Conservation (phyloP, 331 rosid genomes). For the Telfairia occidentalis region DNA sequence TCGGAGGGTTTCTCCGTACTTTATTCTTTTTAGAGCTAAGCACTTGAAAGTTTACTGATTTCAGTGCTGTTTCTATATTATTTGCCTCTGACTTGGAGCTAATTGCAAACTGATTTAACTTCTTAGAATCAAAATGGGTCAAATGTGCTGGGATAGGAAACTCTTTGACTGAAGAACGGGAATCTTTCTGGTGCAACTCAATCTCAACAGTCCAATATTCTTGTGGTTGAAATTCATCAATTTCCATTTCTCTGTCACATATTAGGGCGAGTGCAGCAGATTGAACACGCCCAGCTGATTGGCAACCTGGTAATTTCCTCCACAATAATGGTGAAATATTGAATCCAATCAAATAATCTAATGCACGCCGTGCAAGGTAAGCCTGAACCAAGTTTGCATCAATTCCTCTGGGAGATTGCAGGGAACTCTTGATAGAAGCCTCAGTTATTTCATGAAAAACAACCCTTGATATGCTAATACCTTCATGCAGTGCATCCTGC, state of each 20-base stretch:
- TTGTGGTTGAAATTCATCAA: slow-evolving; percentile 61
- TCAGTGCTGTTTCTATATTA: slow-evolving; percentile 37
- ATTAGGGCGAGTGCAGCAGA: slow-evolving; percentile 91
- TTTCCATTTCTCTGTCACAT: slow-evolving; percentile 91
- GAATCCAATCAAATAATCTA: slow-evolving; percentile 97
- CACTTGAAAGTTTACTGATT: slow-evolving; percentile 40
- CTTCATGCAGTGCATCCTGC: slow-evolving; percentile 64
- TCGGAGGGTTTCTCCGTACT: slow-evolving; percentile 70
- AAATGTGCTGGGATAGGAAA: slow-evolving; percentile 45
- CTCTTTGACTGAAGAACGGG: slow-evolving; percentile 20
- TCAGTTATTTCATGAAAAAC: slow-evolving; percentile 94
- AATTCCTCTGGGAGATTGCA: slow-evolving; percentile 67
- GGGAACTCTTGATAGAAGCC: slow-evolving; percentile 62
- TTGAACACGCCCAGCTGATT: slow-evolving; percentile 96
- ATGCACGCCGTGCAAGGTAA: slow-evolving; percentile 93
- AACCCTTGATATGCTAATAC: slow-evolving; percentile 56
- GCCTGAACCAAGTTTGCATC: slow-evolving; percentile 83
- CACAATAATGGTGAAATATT: slow-evolving; percentile 87
- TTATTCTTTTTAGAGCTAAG: slow-evolving; percentile 40
- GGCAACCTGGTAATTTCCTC: slow-evolving; percentile 97
- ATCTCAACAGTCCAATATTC: slow-evolving; percentile 67
- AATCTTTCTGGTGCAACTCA: slow-evolving; percentile 32
- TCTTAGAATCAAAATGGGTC: slow-evolving; percentile 56
- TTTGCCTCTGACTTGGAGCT: slow-evolving; percentile 46
- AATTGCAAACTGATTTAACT: slow-evolving; percentile 70